These are phyloP conservation scores for Sporisorium reilianum DNA, from an alignment of 1,284 basidiomycete genomes.

Conservation along the genomic window DNA sequence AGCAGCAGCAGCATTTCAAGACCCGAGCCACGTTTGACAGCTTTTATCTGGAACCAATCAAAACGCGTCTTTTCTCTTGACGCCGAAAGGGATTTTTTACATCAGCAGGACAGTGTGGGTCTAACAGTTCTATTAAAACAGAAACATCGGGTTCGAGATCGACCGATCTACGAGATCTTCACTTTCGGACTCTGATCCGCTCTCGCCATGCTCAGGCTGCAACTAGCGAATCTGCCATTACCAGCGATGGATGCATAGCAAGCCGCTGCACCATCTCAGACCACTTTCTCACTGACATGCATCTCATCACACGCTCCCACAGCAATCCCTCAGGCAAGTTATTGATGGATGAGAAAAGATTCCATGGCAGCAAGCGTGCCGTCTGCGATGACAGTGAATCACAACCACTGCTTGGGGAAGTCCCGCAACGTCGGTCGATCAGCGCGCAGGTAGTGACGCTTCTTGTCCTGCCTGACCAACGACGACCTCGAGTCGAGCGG, in stretches of 20 bases:
- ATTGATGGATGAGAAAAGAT: too few relatives aligned
- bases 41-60: constrained; percentile 44
- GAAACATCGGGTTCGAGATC: neutral
- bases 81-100: too few relatives aligned
- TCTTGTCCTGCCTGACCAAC: constrained; percentile 54
- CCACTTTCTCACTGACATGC: too few relatives aligned
- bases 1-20: neutral
- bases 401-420: constrained; percentile 70
- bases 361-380: too few relatives aligned
- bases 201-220: neutral
- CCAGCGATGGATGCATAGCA: neutral
- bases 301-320: too few relatives aligned
- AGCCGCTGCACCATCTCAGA: too few relatives aligned
- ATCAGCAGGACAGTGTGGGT: neutral
- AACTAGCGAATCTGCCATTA: neutral
- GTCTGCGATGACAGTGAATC: too few relatives aligned
- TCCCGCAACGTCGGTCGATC: constrained; percentile 59
- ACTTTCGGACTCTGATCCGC: neutral
- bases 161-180: neutral
- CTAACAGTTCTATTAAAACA: neutral
- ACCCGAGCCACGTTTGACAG: neutral
- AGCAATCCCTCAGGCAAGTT: too few relatives aligned
- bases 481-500: constrained; percentile 66
- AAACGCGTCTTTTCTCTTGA: constrained; percentile 14
- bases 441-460: constrained; percentile 44